Conservation (phyloP, 164 flowering plant species). For the Houttuynia cordata region DNA sequence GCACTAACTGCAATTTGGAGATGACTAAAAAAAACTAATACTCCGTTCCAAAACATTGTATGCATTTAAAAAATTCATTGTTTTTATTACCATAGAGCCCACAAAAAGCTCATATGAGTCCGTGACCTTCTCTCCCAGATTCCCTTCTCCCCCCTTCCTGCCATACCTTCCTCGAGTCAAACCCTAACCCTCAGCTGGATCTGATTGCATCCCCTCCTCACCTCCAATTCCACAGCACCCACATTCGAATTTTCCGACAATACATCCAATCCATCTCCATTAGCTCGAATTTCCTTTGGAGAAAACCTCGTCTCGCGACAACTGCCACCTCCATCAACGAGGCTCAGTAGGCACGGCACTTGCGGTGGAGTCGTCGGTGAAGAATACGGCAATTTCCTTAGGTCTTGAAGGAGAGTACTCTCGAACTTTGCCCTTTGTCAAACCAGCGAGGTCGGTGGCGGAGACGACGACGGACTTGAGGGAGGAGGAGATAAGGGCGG, state of each 20-base stretch:
- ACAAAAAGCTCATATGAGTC: too few species aligned
- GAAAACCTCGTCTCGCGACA: neutral
- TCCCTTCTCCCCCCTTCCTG: too few species aligned
- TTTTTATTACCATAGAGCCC: too few species aligned
- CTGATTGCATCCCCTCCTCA: too few species aligned
- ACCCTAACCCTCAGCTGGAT: too few species aligned
- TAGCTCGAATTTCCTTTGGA: neutral
- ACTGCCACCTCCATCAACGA: neutral
- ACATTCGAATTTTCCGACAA: neutral
- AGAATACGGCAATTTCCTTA: slow-evolving; percentile 29
- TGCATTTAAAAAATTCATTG: too few species aligned
- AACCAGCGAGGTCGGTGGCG: slow-evolving; percentile 59
- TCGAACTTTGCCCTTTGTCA: slow-evolving; percentile 62
- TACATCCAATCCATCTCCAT: neutral
- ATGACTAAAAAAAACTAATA: too few species aligned
- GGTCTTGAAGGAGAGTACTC: slow-evolving; percentile 18
- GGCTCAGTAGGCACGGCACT: neutral
- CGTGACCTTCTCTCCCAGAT: too few species aligned
- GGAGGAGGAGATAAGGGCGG: slow-evolving; percentile 34
- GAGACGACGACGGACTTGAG: slow-evolving; percentile 36
- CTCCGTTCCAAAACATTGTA: too few species aligned
- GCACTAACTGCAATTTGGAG: too few species aligned
- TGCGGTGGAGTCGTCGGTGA: slow-evolving; percentile 5
- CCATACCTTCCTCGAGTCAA: too few species aligned
- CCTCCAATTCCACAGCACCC: slow-evolving; percentile 6